Conservation (phyloP, 176 grass and related monocot genomes). For the Aegilops bicornis region DNA sequence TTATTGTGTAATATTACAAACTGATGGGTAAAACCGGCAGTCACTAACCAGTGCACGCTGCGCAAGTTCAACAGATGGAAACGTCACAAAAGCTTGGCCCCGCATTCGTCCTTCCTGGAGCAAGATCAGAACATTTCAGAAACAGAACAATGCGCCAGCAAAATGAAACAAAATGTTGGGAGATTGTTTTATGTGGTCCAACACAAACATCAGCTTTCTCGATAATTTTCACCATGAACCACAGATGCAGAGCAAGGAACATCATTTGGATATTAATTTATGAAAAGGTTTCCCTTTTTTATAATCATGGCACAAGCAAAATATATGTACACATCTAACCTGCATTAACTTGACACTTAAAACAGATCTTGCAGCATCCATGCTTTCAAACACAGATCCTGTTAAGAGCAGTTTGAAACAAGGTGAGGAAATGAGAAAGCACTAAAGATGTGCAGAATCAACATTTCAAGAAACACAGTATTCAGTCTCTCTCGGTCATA, state of each 20-base stretch:
- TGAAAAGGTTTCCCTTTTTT: background rate
- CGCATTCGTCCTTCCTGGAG: conserved; percentile 85
- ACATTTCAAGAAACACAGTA: conserved; percentile 22
- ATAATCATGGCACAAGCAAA: background rate
- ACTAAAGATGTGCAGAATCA: conserved; percentile 3
- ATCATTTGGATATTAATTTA: background rate
- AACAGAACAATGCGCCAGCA: background rate
- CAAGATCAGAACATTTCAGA: conserved; percentile 25
- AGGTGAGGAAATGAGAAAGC: background rate
- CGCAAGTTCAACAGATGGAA: conserved; percentile 74
- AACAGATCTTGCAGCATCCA: conserved; percentile 55
- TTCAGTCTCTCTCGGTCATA: conserved; percentile 22
- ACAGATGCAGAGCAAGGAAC: background rate
- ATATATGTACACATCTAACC: conserved; percentile 39
- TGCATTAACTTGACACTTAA: conserved; percentile 91
- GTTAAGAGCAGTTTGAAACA: conserved; percentile 7
- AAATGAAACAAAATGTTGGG: background rate
- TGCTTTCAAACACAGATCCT: conserved; percentile 80
- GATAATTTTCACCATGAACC: background rate
- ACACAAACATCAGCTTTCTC: background rate
- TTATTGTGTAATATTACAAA: background rate
- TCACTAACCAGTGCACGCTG: conserved; percentile 69
- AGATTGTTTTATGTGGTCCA: background rate
- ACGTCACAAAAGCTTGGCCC: conserved; percentile 96
- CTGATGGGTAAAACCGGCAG: background rate